A percentile compares a stretch with the other conserved stretches of the same genome.
Evolutionary conservation across 352 stramenopile species (phyloP).

Genomic region (Aphanomyces astaci): DNA sequence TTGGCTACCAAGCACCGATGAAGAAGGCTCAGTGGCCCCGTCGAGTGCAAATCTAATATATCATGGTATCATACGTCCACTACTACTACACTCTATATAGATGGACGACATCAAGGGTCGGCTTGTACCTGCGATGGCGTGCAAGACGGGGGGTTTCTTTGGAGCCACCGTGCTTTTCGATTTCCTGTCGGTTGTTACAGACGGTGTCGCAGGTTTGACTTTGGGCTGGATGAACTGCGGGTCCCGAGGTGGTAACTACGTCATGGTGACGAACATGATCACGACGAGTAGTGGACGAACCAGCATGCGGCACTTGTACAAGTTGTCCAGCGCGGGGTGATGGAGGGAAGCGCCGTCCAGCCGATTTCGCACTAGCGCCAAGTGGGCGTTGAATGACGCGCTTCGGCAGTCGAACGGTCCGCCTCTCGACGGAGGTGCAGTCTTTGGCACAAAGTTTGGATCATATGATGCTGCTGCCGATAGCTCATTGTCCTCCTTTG

Average conservation of each 20-base stretch:
- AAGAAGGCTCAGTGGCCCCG: conserved; percentile 82
- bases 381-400: conserved; percentile 41
- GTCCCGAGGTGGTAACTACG: conserved; percentile 59
- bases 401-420: conserved; percentile 46
- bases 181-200: conserved; percentile 26
- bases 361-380: conserved; percentile 34
- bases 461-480: conserved; percentile 30
- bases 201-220: conserved; percentile 8
- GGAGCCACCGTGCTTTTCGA: conserved; percentile 8
- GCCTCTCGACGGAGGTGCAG: conserved; percentile 17
- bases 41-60: conserved; percentile 52
- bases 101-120: no score
- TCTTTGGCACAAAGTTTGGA: conserved; percentile 29
- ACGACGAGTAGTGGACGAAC: conserved; percentile 26
- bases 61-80: no score
- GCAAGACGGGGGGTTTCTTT: conserved; percentile 35
- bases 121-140: conserved; percentile 41
- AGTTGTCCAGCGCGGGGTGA: conserved; percentile 78
- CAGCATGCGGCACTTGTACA: conserved; percentile 76
- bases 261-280: background rate
- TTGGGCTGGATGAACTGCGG: conserved; percentile 34
- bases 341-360: conserved; percentile 27
- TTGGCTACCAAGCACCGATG: conserved; percentile 66
- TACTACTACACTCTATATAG: no score
- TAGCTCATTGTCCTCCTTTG: no score